Conservation (phyloP, 2,329 filamentous ascomycete species). For the Neofusicoccum cordaticola region DNA sequence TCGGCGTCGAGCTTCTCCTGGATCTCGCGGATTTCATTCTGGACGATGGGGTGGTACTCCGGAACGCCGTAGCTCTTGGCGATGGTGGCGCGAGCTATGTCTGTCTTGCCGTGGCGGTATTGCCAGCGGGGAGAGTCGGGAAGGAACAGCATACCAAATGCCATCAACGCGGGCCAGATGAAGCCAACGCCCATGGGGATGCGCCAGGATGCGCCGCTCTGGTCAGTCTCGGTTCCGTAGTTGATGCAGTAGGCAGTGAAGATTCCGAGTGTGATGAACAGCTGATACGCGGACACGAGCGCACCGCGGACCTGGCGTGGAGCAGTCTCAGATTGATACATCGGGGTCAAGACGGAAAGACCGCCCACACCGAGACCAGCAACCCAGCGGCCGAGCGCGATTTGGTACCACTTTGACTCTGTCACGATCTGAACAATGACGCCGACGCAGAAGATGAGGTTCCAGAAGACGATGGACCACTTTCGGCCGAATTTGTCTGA, state of each 20-base stretch:
- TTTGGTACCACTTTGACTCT: slow-evolving; percentile 57
- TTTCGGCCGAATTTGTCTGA: slow-evolving; percentile 62
- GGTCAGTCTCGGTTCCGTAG: slow-evolving; percentile 52
- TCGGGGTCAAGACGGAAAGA: slow-evolving; percentile 55
- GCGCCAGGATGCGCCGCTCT: slow-evolving; percentile 56
- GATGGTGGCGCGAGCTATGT: slow-evolving; percentile 51
- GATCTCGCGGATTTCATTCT: slow-evolving; percentile 55
- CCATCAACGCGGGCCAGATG: slow-evolving; percentile 55
- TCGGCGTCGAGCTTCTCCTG: slow-evolving; percentile 54
- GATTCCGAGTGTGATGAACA: slow-evolving; percentile 68
- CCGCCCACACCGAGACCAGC: slow-evolving; percentile 65
- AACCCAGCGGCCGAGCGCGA: slow-evolving; percentile 63
- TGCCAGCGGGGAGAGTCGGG: slow-evolving; percentile 58
- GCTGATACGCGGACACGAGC: slow-evolving; percentile 59
- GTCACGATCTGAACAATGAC: slow-evolving; percentile 66
- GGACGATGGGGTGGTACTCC: slow-evolving; percentile 54
- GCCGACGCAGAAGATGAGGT: slow-evolving; percentile 62
- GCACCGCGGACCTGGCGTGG: slow-evolving; percentile 64
- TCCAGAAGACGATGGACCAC: slow-evolving; percentile 60
- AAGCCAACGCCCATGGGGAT: slow-evolving; percentile 61
- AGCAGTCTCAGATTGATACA: slow-evolving; percentile 67
- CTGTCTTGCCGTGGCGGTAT: slow-evolving; percentile 54
- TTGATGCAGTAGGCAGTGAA: slow-evolving; percentile 53
- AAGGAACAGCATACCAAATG: slow-evolving; percentile 53
- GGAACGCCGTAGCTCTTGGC: slow-evolving; percentile 55